Percentiles rank a stretch among this genome's conserved stretches.
Conservation (phyloP, 257 asterid species). For the Lithospermum erythrorhizon region DNA sequence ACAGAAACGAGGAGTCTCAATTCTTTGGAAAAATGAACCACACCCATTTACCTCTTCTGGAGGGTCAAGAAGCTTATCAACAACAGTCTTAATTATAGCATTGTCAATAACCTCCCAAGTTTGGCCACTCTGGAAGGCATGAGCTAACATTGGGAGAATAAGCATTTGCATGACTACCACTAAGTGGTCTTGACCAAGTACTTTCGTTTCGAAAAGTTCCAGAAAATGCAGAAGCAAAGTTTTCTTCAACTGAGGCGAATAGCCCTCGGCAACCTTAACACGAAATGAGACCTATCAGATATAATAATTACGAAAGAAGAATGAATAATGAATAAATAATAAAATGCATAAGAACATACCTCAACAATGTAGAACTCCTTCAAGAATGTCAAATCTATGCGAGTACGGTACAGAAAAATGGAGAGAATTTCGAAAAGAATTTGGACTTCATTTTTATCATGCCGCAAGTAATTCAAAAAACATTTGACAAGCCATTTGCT, state of each 20-base stretch:
- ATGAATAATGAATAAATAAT: not conserved
- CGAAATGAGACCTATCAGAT: constrained; percentile 12
- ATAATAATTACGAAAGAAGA: constrained; percentile 6
- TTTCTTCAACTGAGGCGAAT: constrained; percentile 86
- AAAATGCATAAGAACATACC: constrained; percentile 34
- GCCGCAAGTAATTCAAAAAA: constrained; percentile 82
- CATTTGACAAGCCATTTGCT: constrained; percentile 99
- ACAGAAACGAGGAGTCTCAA: not conserved
- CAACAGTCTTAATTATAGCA: constrained; percentile 75
- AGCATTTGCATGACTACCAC: constrained; percentile 99
- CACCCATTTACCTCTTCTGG: constrained; percentile 92
- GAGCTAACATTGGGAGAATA: constrained; percentile 95
- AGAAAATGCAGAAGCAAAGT: constrained; percentile 80
- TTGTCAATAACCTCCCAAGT: constrained; percentile 99
- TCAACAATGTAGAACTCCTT: constrained; percentile 96
- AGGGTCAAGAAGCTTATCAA: constrained; percentile 96
- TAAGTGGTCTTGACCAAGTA: constrained; percentile 87
- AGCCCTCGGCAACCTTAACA: constrained; percentile 89
- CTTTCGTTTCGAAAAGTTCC: constrained; percentile 74
- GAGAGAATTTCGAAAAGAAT: constrained; percentile 87
- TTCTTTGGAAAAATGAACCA: constrained; percentile 3
- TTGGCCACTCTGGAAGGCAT: constrained; percentile 89
- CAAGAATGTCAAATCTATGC: constrained; percentile 91
- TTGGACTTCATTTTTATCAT: constrained; percentile 77
- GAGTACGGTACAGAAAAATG: constrained; percentile 79